Percentiles rank a stretch among this genome's conserved stretches.
Conservation (phyloP, 2,329 filamentous ascomycete genomes). For the Stemphylium beticola region DNA sequence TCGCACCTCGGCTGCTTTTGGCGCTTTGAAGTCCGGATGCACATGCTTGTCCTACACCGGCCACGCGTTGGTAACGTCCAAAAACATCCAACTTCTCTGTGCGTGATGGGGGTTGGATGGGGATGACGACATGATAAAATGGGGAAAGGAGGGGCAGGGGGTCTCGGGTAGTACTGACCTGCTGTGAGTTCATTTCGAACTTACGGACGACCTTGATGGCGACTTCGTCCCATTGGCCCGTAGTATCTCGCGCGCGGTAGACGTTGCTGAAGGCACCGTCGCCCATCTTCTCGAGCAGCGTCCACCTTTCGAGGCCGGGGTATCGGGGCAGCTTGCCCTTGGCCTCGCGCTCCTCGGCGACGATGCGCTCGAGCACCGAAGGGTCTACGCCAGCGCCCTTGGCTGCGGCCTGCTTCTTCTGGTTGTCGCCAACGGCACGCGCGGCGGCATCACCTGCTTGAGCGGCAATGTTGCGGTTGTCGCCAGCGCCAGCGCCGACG, state of each 20-base stretch:
- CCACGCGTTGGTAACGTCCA: conserved; percentile 58
- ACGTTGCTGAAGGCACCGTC: conserved; percentile 99
- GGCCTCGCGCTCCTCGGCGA: conserved; percentile 89
- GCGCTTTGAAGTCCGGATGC: conserved; percentile 92
- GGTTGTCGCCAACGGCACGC: conserved; percentile 66
- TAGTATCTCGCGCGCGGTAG: conserved; percentile 81
- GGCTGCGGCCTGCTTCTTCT: conserved; percentile 60
- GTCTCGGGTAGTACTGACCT: conserved; percentile 71
- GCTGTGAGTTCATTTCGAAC: conserved; percentile 97
- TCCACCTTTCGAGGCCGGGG: conserved; percentile 84
- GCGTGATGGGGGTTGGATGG: conserved; percentile 33
- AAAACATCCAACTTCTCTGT: conserved; percentile 28
- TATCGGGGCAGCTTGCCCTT: conserved; percentile 86
- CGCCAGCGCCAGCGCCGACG: conserved; percentile 64
- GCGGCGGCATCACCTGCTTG: conserved; percentile 71
- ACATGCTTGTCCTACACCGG: conserved; percentile 81
- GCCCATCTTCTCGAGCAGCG: conserved; percentile 94
- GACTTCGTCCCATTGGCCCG: conserved; percentile 76
- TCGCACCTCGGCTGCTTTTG: conserved; percentile 96
- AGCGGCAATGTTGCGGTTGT: conserved; percentile 69
- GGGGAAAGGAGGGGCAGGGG: conserved; percentile 19
- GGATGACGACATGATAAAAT: conserved; percentile 38
- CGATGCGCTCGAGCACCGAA: conserved; percentile 79
- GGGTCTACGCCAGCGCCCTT: conserved; percentile 57
- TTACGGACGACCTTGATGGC: conserved; percentile 99